Conservation (phyloP, 495 filamentous ascomycete species). For the Xylaria venustula region DNA sequence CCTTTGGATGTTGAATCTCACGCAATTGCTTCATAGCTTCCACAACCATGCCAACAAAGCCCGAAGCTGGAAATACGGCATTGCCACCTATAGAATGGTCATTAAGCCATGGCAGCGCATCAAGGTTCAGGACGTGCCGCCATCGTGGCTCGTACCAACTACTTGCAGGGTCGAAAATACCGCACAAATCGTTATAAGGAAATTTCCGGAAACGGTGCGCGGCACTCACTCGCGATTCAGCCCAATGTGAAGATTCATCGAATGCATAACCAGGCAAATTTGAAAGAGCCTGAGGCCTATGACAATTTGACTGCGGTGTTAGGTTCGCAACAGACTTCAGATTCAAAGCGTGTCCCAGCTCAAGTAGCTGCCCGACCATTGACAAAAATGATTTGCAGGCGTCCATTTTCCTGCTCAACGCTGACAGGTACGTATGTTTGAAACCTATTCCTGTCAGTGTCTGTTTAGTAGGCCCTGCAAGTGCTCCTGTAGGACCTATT, state of each 20-base stretch:
- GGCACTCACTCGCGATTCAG: conserved; percentile 36
- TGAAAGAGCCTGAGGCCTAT: neutral
- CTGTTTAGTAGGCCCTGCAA: conserved; percentile 17
- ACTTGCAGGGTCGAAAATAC: conserved; percentile 21
- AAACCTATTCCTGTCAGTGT: neutral
- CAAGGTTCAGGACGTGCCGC: conserved; percentile 41
- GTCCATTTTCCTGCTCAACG: conserved; percentile 7
- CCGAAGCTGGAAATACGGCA: conserved; percentile 44
- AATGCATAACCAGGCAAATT: conserved; percentile 9
- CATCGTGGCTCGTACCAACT: conserved; percentile 38
- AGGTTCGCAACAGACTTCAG: neutral
- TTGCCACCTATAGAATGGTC: conserved; percentile 36
- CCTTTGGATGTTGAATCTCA: conserved; percentile 15
- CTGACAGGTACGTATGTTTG: conserved; percentile 4
- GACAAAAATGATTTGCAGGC: conserved; percentile 2
- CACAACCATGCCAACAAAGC: conserved; percentile 41
- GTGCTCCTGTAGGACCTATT: neutral
- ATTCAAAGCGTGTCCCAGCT: conserved; percentile 10
- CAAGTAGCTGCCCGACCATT: conserved; percentile 8
- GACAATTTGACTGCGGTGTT: neutral
- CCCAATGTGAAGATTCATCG: conserved; percentile 28
- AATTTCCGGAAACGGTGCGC: conserved; percentile 19
- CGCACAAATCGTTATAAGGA: conserved; percentile 41
- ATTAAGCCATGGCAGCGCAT: conserved; percentile 39
- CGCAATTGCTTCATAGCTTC: conserved; percentile 38